A percentile compares a stretch with the other conserved stretches of the same genome.
phyloP scores from a whole-genome alignment of 805 yeast species.

The Cyberlindnera maritima region DNA sequence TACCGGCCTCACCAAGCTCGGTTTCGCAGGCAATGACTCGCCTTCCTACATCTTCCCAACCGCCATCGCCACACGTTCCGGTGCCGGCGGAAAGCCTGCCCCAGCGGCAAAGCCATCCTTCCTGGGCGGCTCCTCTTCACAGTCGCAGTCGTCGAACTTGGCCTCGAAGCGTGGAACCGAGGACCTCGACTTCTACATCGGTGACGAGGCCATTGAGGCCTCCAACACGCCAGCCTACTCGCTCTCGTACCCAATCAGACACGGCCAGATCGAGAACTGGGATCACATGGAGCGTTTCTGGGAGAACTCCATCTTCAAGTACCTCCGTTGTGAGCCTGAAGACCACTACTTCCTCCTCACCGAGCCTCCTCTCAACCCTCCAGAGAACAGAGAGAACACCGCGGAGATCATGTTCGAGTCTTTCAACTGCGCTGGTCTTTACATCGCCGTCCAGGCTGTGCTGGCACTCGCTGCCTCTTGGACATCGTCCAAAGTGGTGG shows the following conservation, averaged over 20 bases:
- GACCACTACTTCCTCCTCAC: conserved; percentile 94
- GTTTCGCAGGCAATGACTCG: conserved; percentile 97
- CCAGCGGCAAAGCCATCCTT: conserved; percentile 47
- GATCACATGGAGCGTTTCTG: conserved; percentile 99
- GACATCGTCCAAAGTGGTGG: conserved; percentile 95
- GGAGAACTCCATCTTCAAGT: conserved; percentile 96
- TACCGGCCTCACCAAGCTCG: conserved; percentile 95
- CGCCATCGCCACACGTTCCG: conserved; percentile 75
- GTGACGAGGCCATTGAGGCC: conserved; percentile 90
- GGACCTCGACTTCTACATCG: conserved; percentile 91
- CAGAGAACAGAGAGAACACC: conserved; percentile 97
- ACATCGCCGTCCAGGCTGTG: conserved; percentile 98
- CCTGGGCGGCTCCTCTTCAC: conserved; percentile 25
- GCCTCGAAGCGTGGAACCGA: conserved; percentile 78
- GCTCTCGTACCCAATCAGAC: conserved; percentile 88
- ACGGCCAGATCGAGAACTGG: conserved; percentile 99
- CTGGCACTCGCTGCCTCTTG: conserved; percentile 98
- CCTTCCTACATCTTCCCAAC: conserved; percentile 98
- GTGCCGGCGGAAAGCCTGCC: conserved; percentile 41
- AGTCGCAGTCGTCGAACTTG: conserved; percentile 23
- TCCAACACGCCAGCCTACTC: conserved; percentile 91
- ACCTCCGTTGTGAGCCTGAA: conserved; percentile 96
- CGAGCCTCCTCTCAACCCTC: conserved; percentile 99
- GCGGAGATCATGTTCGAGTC: conserved; percentile 99
- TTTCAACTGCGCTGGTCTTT: conserved; percentile 97